These are phyloP conservation scores for Pugionium cornutum DNA, from an alignment of 345 rosid genomes.

Conservation along the genomic window DNA sequence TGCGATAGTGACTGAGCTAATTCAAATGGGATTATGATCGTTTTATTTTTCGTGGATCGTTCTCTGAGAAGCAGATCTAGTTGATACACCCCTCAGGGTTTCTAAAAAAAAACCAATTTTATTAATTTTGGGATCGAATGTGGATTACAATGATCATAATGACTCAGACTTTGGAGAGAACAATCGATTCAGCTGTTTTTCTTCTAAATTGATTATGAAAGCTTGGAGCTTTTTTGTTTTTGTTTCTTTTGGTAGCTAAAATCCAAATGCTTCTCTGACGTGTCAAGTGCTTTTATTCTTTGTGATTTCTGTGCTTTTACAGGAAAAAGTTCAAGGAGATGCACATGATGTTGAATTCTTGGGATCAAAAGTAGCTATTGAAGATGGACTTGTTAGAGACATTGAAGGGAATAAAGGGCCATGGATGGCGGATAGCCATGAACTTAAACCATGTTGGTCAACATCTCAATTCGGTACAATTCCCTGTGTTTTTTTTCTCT, in stretches of 20 bases:
- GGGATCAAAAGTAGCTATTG: conserved; percentile 51
- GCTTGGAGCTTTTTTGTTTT: conserved; percentile 10
- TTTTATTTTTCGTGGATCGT: conserved; percentile 3
- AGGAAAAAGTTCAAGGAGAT: conserved; percentile 74
- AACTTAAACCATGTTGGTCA: conserved; percentile 76
- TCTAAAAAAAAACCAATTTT: background rate
- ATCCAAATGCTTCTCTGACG: conserved; percentile 3
- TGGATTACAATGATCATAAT: conserved; percentile 22
- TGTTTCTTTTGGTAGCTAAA: conserved; percentile 6
- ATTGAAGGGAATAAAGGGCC: conserved; percentile 55
- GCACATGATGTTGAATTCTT: conserved; percentile 58
- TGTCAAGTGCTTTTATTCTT: background rate
- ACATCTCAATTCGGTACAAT: conserved; percentile 52
- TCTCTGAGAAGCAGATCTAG: conserved; percentile 11
- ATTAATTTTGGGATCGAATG: conserved; percentile 12
- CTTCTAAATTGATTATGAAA: conserved; percentile 11
- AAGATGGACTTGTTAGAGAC: conserved; percentile 50
- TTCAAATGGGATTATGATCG: conserved; percentile 13
- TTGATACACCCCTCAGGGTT: background rate
- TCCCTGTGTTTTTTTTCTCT: background rate
- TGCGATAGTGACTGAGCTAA: conserved; percentile 23
- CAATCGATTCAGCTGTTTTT: conserved; percentile 4
- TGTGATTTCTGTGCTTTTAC: conserved; percentile 17
- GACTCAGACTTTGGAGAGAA: conserved; percentile 23
- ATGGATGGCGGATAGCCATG: conserved; percentile 66